Evolutionary conservation across 805 yeast genomes (phyloP).

Genomic region (Pichia cabralensis): DNA sequence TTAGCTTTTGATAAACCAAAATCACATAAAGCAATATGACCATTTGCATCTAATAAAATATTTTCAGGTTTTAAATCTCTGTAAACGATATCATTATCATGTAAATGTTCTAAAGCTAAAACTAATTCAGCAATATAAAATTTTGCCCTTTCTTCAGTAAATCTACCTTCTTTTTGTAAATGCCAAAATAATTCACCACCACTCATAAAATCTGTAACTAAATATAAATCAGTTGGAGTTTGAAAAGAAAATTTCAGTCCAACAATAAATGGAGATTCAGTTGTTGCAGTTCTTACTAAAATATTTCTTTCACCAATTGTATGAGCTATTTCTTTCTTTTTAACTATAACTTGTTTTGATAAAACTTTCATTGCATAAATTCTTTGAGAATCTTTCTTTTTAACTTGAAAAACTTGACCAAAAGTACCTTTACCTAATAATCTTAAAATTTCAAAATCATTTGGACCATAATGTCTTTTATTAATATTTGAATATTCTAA

Average conservation of each 20-base stretch:
- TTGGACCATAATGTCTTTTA: conserved; percentile 81
- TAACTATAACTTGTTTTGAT: conserved; percentile 88
- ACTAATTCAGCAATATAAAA: conserved; percentile 95
- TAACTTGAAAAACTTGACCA: conserved; percentile 96
- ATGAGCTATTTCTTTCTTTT: conserved; percentile 95
- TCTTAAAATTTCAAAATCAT: conserved; percentile 86
- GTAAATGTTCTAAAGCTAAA: conserved; percentile 86
- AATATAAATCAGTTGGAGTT: conserved; percentile 83
- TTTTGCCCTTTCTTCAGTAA: conserved; percentile 87
- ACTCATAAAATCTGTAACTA: conserved; percentile 95
- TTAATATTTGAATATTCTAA: conserved; percentile 62
- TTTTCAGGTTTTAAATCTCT: conserved; percentile 97
- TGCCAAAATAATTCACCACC: conserved; percentile 81
- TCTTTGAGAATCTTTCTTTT: conserved; percentile 79
- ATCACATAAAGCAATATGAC: conserved; percentile 95
- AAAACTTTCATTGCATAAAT: conserved; percentile 97
- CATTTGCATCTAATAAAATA: conserved; percentile 89
- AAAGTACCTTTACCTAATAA: conserved; percentile 93
- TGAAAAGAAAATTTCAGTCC: conserved; percentile 95
- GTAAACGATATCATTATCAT: conserved; percentile 91
- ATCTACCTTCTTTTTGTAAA: conserved; percentile 92
- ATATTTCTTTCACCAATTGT: conserved; percentile 96
- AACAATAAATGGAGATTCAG: conserved; percentile 75
- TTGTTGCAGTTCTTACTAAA: conserved; percentile 82
- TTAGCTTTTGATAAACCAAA: conserved; percentile 95